Evolutionary conservation across 495 filamentous ascomycete genomes (phyloP), one percentile per base, ranked within the genome.

Genomic region (Neurospora sp.): DNA sequence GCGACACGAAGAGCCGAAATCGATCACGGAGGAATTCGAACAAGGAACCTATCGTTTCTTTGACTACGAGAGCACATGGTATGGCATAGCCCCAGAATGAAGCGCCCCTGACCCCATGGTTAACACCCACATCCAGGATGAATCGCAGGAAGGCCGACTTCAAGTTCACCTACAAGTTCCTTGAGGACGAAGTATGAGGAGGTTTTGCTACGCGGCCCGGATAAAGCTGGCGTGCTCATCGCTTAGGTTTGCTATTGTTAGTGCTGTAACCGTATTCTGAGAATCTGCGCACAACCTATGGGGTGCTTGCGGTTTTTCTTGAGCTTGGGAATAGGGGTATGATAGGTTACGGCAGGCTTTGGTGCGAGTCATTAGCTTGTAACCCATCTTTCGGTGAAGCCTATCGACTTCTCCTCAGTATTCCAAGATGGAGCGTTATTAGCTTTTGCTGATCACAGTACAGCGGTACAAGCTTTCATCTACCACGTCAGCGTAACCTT

Each of bases 51-150:
- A 99, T 83, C 90, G 96, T 62, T 99, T 99, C 85, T 99, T 99
- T 83, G 96, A 99, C 82, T 99, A 98, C 78, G 96, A 99, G 86
- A 98, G 95, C 82, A 99, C 96, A 78, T 99, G 96, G 96, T 99
- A 83, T 66, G 54, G 54, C 11, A 66, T 66, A 66, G 54, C 54
- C 54, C 54, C 27, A 35, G 14, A 83, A 93, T 88, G 38, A 69
- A 20, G 12, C 62, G 35, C 39, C 46, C 38, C 70, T 16, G 18
- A 38, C 49, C 39, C 62, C 54, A 16, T 72, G 16, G 39, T 49
- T 76, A 39, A 70, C 44, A 39, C 62, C 73, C 74, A 20, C 35
- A 73, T 27, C 2, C 80, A 99, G 96, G 96, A 99, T 99, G 96
- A 99, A 98, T 82, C 93, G 96, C 75, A 87, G 96, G 78, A 99